Conservation (phyloP, 805 yeast species). For the Jamesozyma piceae region DNA sequence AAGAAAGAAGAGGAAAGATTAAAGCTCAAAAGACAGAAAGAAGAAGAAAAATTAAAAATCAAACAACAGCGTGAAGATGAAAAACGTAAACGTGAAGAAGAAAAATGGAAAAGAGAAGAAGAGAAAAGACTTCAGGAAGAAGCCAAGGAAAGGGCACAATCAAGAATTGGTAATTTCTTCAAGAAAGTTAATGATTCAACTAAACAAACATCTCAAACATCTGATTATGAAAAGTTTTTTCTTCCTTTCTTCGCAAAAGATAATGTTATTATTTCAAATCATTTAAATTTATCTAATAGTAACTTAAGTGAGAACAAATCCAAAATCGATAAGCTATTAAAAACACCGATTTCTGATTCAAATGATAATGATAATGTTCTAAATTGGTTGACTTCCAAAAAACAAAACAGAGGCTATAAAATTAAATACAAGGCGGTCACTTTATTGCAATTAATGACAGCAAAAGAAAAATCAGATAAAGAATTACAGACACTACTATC, state of each 20-base stretch:
- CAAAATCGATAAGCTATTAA: slow-evolving; percentile 22
- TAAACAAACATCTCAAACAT: slow-evolving; percentile 14
- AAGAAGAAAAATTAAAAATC: slow-evolving; percentile 22
- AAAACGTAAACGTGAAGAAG: slow-evolving; percentile 17
- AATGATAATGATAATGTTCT: slow-evolving; percentile 5
- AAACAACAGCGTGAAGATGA: slow-evolving; percentile 19
- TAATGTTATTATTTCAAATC: slow-evolving; percentile 21
- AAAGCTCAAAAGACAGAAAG: slow-evolving; percentile 31
- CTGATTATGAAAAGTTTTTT: slow-evolving; percentile 30
- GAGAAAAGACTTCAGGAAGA: slow-evolving; percentile 24
- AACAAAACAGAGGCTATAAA: slow-evolving; percentile 14
- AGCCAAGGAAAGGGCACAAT: slow-evolving; percentile 32
- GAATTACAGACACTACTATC: slow-evolving; percentile 24
- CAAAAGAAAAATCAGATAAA: slow-evolving; percentile 33
- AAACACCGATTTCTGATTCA: not conserved
- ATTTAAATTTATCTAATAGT: slow-evolving; percentile 3
- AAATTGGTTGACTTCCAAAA: slow-evolving; percentile 17
- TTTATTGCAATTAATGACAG: slow-evolving; percentile 30
- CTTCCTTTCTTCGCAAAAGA: slow-evolving; percentile 33
- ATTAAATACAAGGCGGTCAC: slow-evolving; percentile 28
- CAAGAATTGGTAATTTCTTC: slow-evolving; percentile 31
- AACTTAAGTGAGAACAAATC: slow-evolving; percentile 6
- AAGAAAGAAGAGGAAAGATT: slow-evolving; percentile 11
- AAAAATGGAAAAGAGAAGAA: slow-evolving; percentile 13
- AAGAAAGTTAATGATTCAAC: slow-evolving; percentile 24